Conservation (phyloP, 2,329 filamentous ascomycete genomes). For the Pseudogymnoascus destructans region DNA sequence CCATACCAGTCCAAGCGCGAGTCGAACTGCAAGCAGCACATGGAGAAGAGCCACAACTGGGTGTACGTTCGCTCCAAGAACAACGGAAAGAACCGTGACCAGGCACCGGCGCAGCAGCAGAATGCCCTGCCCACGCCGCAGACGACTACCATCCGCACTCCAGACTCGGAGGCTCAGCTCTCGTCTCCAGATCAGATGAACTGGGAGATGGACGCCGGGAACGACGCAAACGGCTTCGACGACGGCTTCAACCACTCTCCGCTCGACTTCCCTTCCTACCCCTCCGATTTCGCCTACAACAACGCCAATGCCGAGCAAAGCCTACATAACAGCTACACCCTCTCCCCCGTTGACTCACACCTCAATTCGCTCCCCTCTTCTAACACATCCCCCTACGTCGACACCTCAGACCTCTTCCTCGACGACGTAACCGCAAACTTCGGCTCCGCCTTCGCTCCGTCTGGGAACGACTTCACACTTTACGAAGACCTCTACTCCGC, state of each 20-base stretch:
- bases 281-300: neutral
- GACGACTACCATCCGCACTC: constrained; percentile 43
- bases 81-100: constrained; percentile 54
- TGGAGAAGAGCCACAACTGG: constrained; percentile 94
- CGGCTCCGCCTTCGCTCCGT: constrained; percentile 28
- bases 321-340: neutral
- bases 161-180: constrained; percentile 35
- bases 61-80: constrained; percentile 85
- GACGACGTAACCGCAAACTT: constrained; percentile 48
- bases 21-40: constrained; percentile 96
- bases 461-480: constrained; percentile 39
- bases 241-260: constrained; percentile 25
- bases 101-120: constrained; percentile 35
- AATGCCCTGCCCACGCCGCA: constrained; percentile 44
- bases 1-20: constrained; percentile 91
- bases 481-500: constrained; percentile 51
- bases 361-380: constrained; percentile 15
- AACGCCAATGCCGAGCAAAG: neutral
- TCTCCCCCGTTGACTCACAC: constrained; percentile 9
- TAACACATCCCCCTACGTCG: constrained; percentile 20
- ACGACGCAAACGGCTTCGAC: constrained; percentile 16
- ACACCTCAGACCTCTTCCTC: constrained; percentile 30
- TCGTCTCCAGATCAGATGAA: constrained; percentile 22
- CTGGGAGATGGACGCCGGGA: constrained; percentile 14
- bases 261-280: constrained; percentile 33